A percentile compares a stretch with the other conserved stretches of the same genome.
Evolutionary conservation across 2,329 filamentous ascomycete genomes (phyloP).

Genomic region (Gaeumannomyces sp.): DNA sequence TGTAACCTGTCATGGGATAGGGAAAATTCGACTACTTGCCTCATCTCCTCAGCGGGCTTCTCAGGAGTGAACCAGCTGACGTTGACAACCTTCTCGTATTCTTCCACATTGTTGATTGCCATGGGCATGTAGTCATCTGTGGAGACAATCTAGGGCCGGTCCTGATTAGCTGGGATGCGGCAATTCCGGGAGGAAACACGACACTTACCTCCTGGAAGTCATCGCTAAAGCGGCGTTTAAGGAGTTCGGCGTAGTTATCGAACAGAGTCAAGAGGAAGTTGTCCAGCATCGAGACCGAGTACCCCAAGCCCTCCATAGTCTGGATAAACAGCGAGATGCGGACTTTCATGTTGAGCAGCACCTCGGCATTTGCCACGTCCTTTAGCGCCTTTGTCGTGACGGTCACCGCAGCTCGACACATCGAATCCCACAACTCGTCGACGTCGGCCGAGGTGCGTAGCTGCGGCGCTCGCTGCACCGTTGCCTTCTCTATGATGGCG

Average conservation of each 20-base stretch:
- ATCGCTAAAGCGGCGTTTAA: constrained; percentile 87
- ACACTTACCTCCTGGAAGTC: constrained; percentile 72
- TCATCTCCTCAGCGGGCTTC: constrained; percentile 66
- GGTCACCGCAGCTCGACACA: constrained; percentile 82
- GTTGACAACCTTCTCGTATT: constrained; percentile 92
- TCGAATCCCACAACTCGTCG: constrained; percentile 98
- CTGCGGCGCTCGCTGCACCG: constrained; percentile 79
- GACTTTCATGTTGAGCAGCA: constrained; percentile 89
- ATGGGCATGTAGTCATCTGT: constrained; percentile 99
- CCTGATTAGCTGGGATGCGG: not conserved
- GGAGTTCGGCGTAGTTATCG: constrained; percentile 84
- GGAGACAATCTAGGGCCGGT: constrained; percentile 50
- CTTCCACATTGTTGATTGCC: constrained; percentile 83
- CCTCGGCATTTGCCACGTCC: constrained; percentile 80
- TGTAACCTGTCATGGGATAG: constrained; percentile 30
- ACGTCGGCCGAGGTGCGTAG: constrained; percentile 80
- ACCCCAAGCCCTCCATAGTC: constrained; percentile 97
- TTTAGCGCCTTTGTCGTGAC: constrained; percentile 75
- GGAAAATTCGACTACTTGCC: constrained; percentile 17
- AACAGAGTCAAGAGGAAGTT: constrained; percentile 83
- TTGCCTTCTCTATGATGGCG: constrained; percentile 91
- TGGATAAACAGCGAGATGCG: constrained; percentile 92
- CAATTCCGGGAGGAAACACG: not conserved
- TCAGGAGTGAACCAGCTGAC: constrained; percentile 95
- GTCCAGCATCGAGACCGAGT: constrained; percentile 75